A percentile compares a stretch with the other conserved stretches of the same genome.
phyloP scores from a whole-genome alignment of 345 rosid genomes.

The sweet orange (Citrus sinensis) region DNA sequence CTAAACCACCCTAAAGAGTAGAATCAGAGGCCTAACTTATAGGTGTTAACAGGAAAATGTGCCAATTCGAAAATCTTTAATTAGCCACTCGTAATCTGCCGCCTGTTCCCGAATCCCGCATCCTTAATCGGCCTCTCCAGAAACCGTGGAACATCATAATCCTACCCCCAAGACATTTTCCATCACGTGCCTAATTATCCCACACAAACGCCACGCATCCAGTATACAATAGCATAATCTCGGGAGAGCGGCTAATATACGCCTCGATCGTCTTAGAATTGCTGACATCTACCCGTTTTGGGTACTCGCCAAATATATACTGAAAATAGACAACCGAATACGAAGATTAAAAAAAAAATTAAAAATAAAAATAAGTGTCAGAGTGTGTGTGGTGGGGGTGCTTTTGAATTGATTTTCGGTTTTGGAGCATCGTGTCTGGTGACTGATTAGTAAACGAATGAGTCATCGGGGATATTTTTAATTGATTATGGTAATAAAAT shows the following conservation, averaged over 20 bases:
- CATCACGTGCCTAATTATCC: neutral
- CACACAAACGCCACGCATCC: neutral
- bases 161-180: neutral
- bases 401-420: slow-evolving; percentile 17
- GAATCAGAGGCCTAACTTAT: neutral
- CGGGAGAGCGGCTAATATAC: slow-evolving; percentile 13
- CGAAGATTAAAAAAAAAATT: neutral
- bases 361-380: neutral
- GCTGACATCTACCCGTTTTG: neutral
- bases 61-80: neutral
- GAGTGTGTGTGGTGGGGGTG: neutral
- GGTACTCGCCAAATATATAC: neutral
- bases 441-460: slow-evolving; percentile 24
- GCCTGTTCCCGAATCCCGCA: neutral
- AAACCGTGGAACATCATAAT: slow-evolving; percentile 26
- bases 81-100: neutral
- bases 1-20: neutral
- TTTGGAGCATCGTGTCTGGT: slow-evolving; percentile 75
- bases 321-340: neutral
- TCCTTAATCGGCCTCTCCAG: slow-evolving; percentile 17
- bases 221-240: slow-evolving; percentile 20
- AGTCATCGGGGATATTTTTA: neutral
- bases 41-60: neutral
- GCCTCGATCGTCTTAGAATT: neutral
- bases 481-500: neutral